phyloP scores from a whole-genome alignment of 1,284 basidiomycete genomes.

The Vanrija sp. region DNA sequence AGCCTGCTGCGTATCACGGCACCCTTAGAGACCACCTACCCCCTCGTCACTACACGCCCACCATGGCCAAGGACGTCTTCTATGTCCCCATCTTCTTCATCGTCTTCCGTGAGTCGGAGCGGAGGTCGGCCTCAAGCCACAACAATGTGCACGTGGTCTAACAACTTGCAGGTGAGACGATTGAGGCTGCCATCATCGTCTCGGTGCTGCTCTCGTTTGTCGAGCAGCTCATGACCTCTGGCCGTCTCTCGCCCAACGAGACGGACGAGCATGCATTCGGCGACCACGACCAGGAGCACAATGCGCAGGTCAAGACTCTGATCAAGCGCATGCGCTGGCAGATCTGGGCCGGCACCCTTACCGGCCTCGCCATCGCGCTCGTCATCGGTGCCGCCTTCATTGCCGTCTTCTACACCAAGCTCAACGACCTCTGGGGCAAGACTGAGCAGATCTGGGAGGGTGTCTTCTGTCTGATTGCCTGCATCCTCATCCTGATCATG shows the following conservation, averaged over 20 bases:
- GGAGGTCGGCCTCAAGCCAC: too few species aligned
- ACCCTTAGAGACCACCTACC: too few species aligned
- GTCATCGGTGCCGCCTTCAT: constrained; percentile 59
- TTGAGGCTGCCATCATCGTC: constrained; percentile 49
- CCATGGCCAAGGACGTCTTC: constrained; percentile 45
- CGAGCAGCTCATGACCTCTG: constrained; percentile 49
- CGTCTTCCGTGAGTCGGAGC: constrained; percentile 47
- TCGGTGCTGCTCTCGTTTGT: constrained; percentile 51
- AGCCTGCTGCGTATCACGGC: too few species aligned
- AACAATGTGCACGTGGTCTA: neutral
- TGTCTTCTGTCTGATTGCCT: constrained; percentile 74
- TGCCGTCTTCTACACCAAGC: constrained; percentile 55
- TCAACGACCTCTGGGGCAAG: constrained; percentile 54
- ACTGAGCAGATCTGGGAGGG: constrained; percentile 56
- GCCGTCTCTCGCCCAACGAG: constrained; percentile 22
- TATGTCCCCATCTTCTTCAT: constrained; percentile 51
- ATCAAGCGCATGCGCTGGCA: constrained; percentile 51
- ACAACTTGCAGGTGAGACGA: constrained; percentile 39
- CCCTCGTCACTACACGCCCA: constrained; percentile 4
- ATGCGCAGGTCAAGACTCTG: constrained; percentile 26
- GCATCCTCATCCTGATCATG: constrained; percentile 77
- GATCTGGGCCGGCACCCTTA: constrained; percentile 72
- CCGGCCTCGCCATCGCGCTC: constrained; percentile 71
- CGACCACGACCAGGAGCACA: constrained; percentile 8
- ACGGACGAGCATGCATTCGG: constrained; percentile 5